These are phyloP conservation scores for Chytriomyces sp. DNA, from an alignment of 192 early-diverging fungal genomes.

Conservation along the genomic window DNA sequence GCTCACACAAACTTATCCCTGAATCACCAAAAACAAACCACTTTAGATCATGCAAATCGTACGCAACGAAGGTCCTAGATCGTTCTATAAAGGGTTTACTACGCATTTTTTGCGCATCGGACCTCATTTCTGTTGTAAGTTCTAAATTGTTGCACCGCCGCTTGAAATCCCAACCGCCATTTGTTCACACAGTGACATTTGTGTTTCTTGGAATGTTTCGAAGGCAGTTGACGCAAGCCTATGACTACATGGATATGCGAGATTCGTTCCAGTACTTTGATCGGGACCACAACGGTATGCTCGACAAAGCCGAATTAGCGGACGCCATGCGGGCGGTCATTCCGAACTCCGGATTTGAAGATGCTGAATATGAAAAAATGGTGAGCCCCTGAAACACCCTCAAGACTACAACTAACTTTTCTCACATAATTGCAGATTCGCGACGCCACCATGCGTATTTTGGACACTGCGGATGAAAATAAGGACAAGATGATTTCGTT, in stretches of 20 bases:
- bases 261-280: conserved; percentile 57
- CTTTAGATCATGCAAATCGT: conserved; percentile 56
- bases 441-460: conserved; percentile 34
- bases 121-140: conserved; percentile 71
- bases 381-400: neutral
- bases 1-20: neutral
- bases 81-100: conserved; percentile 73
- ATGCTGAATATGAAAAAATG: conserved; percentile 38
- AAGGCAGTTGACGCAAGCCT: conserved; percentile 40
- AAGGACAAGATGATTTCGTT: conserved; percentile 37
- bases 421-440: conserved; percentile 25
- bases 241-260: conserved; percentile 47
- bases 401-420: no score
- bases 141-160: neutral
- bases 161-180: neutral
- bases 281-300: conserved; percentile 48
- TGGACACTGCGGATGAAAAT: conserved; percentile 39
- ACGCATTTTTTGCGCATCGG: conserved; percentile 79
- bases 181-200: conserved; percentile 58
- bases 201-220: conserved; percentile 69
- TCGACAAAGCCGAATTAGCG: conserved; percentile 42
- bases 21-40: neutral
- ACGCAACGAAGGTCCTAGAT: conserved; percentile 59
- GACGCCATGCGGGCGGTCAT: conserved; percentile 40
- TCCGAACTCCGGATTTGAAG: conserved; percentile 14